phyloP scores from a whole-genome alignment of 2,329 filamentous ascomycete species.

The Annulohypoxylon truncatum region DNA sequence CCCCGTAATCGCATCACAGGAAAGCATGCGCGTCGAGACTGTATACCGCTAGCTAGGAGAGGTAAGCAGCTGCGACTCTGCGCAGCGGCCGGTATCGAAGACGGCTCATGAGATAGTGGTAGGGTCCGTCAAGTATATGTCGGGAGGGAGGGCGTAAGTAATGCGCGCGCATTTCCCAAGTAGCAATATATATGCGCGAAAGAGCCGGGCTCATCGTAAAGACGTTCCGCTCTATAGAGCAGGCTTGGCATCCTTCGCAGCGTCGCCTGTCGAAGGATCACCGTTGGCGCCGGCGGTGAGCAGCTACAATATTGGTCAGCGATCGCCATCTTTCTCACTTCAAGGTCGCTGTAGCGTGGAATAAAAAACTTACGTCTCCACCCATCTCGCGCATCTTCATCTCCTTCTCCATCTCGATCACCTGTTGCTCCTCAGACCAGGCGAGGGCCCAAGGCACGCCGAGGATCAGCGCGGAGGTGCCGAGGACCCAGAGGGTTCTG shows the following conservation, averaged over 20 bases:
- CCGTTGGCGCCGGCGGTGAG: constrained; percentile 60
- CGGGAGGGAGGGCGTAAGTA: too few species aligned
- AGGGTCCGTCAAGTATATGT: too few species aligned
- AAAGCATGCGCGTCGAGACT: background rate
- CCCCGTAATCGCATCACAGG: constrained; percentile 20
- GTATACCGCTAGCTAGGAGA: background rate
- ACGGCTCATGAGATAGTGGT: too few species aligned
- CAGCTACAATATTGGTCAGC: constrained; percentile 50
- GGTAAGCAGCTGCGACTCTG: background rate
- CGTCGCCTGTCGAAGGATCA: constrained; percentile 58
- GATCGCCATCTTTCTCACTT: background rate
- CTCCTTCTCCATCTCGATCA: constrained; percentile 97
- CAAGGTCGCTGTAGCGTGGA: background rate
- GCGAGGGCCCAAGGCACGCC: constrained; percentile 94
- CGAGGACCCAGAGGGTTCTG: constrained; percentile 90
- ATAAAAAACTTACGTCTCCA: constrained; percentile 65
- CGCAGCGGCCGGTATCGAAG: background rate
- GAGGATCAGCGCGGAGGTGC: constrained; percentile 87
- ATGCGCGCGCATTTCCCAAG: too few species aligned
- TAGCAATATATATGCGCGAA: background rate
- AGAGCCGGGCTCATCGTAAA: background rate
- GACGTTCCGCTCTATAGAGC: constrained; percentile 59
- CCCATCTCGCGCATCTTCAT: constrained; percentile 95
- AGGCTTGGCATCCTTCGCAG: constrained; percentile 62
- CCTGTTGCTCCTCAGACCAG: constrained; percentile 95